Evolutionary conservation across 805 yeast genomes (phyloP), one percentile per base, ranked within the genome.

Genomic region (Schizosaccharomyces pombe): DNA sequence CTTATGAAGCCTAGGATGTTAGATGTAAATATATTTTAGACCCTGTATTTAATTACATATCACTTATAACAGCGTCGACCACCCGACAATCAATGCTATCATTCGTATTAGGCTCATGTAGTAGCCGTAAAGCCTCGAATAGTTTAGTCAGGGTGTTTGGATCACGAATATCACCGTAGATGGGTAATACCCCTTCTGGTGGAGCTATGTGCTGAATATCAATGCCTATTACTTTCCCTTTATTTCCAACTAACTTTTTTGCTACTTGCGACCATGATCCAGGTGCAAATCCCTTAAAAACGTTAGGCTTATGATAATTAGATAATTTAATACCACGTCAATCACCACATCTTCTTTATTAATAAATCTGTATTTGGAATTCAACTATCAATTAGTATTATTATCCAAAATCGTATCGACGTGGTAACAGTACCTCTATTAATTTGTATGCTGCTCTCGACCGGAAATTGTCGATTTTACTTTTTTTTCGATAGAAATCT

Each of bases 231-330:
- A 43, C 49, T 6, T 22, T 16, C 4, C 49, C 49, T 8, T 43
- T n/a, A 22, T 28, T 2, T 9, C 49, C 49, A 14, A 43, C 49
- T 14, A 29, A 28, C 30, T 3, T 43, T 24, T 6, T 22, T 19
- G 49, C 49, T 22, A 43, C 49, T 43, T 43, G 49, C 5, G 49
- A 43, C 49, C 49, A 43, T 6, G 49, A 43, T 16, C 49, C 49
- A 22, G 49, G 49, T 16, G 49, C 49, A 24, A 43, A 43, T 22
- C 49, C 49, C 49, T 43, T 22, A 9, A 26, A 9, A n/a, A 22
- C 4, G 49, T 43, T 24, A 43, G 49, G 9, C 19, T 19, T 24
- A 8, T 16, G 14, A 6, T 16, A 16, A 43, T 16, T 16, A n/a
- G 26, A n/a, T 26, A 22, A 6, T 5, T 14, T 43, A 22, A 5